Evolutionary conservation across 2,329 filamentous ascomycete genomes (phyloP).

Genomic region (Dactylonectria estremocensis): DNA sequence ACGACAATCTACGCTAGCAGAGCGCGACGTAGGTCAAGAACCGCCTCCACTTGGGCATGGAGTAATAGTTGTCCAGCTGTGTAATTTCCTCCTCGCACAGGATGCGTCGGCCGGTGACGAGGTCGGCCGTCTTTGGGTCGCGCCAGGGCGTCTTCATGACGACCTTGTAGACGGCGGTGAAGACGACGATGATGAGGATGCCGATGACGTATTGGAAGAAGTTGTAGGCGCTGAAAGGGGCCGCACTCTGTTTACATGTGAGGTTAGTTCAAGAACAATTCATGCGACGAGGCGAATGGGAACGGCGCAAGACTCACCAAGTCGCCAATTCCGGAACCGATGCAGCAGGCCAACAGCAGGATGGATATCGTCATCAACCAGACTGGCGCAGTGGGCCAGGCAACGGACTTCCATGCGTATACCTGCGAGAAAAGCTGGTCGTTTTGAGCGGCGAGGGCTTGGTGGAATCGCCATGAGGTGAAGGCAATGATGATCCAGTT

Average conservation of each 20-base stretch:
- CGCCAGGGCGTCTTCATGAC: conserved; percentile 39
- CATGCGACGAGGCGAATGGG: not conserved
- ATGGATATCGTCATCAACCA: conserved; percentile 31
- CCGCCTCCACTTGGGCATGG: conserved; percentile 36
- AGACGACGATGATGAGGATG: conserved; percentile 38
- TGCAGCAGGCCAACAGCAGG: conserved; percentile 31
- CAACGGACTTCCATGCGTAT: conserved; percentile 35
- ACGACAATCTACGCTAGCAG: conserved; percentile 25
- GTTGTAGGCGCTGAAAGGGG: conserved; percentile 36
- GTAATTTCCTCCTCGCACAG: conserved; percentile 36
- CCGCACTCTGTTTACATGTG: not conserved
- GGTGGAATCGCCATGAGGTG: conserved; percentile 36
- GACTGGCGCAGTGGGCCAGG: conserved; percentile 27
- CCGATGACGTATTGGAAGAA: conserved; percentile 41
- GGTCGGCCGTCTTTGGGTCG: conserved; percentile 38
- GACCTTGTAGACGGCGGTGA: conserved; percentile 39
- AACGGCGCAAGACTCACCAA: conserved; percentile 15
- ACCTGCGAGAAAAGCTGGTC: conserved; percentile 34
- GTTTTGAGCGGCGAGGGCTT: conserved; percentile 31
- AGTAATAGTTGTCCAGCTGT: conserved; percentile 39
- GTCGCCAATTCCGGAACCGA: conserved; percentile 24
- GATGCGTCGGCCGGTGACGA: conserved; percentile 33
- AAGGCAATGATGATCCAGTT: conserved; percentile 41
- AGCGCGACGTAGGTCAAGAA: conserved; percentile 41
- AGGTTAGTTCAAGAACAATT: conserved; percentile 1